Conservation (phyloP, 192 early-diverging fungal genomes). For the Backusella psychrophila region DNA sequence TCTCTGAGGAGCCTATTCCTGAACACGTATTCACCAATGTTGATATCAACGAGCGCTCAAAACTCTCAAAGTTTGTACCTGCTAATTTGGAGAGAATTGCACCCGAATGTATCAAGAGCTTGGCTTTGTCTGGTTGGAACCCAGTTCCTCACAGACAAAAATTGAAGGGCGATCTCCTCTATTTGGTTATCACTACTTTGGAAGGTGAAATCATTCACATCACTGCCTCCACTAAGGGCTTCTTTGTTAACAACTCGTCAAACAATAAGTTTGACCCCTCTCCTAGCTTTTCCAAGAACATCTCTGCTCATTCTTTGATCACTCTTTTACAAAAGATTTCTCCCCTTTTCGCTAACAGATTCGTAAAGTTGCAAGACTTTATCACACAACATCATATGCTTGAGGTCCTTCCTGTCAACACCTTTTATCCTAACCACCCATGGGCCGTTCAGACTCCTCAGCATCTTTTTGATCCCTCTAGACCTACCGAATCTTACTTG, state of each 20-base stretch:
- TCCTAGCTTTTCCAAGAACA: slow-evolving; percentile 43
- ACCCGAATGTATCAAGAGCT: slow-evolving; percentile 67
- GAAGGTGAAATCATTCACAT: slow-evolving; percentile 83
- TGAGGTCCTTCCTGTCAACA: slow-evolving; percentile 74
- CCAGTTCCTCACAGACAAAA: slow-evolving; percentile 77
- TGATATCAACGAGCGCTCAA: slow-evolving; percentile 41
- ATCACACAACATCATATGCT: slow-evolving; percentile 68
- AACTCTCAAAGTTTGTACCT: slow-evolving; percentile 57
- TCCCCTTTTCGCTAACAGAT: slow-evolving; percentile 61
- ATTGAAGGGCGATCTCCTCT: slow-evolving; percentile 86
- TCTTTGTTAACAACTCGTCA: slow-evolving; percentile 84
- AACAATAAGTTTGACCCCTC: slow-evolving; percentile 63
- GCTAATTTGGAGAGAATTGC: slow-evolving; percentile 46
- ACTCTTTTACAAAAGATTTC: slow-evolving; percentile 64
- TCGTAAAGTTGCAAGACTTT: slow-evolving; percentile 63
- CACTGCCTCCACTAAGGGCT: slow-evolving; percentile 81
- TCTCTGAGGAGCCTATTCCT: slow-evolving; percentile 32
- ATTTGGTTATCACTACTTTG: slow-evolving; percentile 83
- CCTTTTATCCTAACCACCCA: slow-evolving; percentile 69
- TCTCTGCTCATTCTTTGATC: slow-evolving; percentile 63
- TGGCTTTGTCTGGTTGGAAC: slow-evolving; percentile 91
- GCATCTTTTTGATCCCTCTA: slow-evolving; percentile 60
- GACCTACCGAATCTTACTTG: slow-evolving; percentile 63
- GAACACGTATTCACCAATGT: slow-evolving; percentile 49
- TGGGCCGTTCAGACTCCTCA: slow-evolving; percentile 70